Evolutionary conservation across 495 filamentous ascomycete genomes (phyloP), one percentile per base, ranked within the genome.

Genomic region (Platismatia glauca): DNA sequence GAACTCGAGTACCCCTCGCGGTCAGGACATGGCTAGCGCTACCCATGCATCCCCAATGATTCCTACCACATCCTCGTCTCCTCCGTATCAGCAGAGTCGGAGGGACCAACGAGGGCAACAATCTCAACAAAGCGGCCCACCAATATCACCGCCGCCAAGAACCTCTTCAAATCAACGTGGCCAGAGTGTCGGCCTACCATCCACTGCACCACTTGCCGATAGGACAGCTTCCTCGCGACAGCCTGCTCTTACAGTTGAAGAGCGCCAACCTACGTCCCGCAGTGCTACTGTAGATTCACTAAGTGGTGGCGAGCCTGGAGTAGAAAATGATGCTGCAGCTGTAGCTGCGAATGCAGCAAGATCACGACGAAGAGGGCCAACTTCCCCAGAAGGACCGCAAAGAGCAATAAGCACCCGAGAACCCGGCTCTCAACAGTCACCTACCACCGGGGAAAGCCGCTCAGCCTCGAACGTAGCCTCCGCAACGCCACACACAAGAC

Each of bases 121-220:
- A 52, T 48, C 71, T 44, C 71, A 71, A 59, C 60, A 64, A 38
- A 71, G 69, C 52, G 70, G 73, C 9, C 73, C 69, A 55, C 75
- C 67, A 59, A 79, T 81, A 62, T 83, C 81, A 60, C 85, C 84
- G 46, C 82, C 84, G 35, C 82, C 68, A 41, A 70, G 86, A 60
- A 86, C 84, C 2, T 87, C 84, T 15, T 86, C 84, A 33, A 82
- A 82, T 60, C 78, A 79, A 63, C 66, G 64, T 59, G 44, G 61
- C 27, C 65, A 71, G 43, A 60, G 56, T 39, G 31, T 39, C 18
- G 46, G 58, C 55, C 33, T 62, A 57, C 57, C 64, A 18, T 60
- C 64, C n/a, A 66, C 66, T 50, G 63, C 63, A 5, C 34, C 66
- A 35, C 44, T 66, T 12, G 39, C 64, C 16, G 64, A 71, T 57